phyloP scores from a whole-genome alignment of 1,139 yeast genomes.

The Lodderomyces elongisporus region DNA sequence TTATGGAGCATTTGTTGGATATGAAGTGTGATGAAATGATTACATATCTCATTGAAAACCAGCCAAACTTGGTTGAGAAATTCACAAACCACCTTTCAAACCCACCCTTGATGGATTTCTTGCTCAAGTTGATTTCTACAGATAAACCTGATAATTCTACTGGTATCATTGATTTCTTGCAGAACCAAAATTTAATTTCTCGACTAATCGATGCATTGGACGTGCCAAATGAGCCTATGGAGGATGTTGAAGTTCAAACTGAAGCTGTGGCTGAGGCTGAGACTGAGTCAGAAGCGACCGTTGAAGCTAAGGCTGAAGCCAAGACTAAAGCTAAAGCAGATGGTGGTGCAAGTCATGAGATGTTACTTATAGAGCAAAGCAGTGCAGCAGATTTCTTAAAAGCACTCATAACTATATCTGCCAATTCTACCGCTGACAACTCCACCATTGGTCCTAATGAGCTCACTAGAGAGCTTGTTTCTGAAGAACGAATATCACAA shows the following conservation, averaged over 20 bases:
- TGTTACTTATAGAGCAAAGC: slow-evolving; percentile 38
- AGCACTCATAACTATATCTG: slow-evolving; percentile 47
- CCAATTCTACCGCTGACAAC: slow-evolving; percentile 74
- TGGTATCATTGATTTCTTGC: slow-evolving; percentile 70
- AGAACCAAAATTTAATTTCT: slow-evolving; percentile 58
- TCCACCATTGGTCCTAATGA: slow-evolving; percentile 97
- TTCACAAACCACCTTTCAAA: slow-evolving; percentile 76
- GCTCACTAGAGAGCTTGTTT: slow-evolving; percentile 80
- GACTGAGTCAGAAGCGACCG: too few relatives aligned
- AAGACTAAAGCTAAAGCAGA: neutral
- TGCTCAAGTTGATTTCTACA: slow-evolving; percentile 69
- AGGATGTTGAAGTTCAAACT: neutral
- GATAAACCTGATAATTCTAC: slow-evolving; percentile 75
- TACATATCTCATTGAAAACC: slow-evolving; percentile 57
- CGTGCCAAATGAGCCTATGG: slow-evolving; percentile 15
- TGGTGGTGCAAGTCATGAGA: slow-evolving; percentile 26
- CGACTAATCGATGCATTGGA: slow-evolving; percentile 55
- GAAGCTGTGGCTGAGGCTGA: neutral
- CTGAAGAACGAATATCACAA: slow-evolving; percentile 59
- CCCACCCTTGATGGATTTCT: slow-evolving; percentile 82
- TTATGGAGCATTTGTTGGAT: slow-evolving; percentile 87
- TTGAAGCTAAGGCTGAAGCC: too few relatives aligned
- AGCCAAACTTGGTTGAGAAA: slow-evolving; percentile 58
- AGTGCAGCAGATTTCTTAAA: slow-evolving; percentile 47
- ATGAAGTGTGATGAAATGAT: slow-evolving; percentile 86